phyloP scores from a whole-genome alignment of 2,329 filamentous ascomycete species.

The Trichoderma sp. region DNA sequence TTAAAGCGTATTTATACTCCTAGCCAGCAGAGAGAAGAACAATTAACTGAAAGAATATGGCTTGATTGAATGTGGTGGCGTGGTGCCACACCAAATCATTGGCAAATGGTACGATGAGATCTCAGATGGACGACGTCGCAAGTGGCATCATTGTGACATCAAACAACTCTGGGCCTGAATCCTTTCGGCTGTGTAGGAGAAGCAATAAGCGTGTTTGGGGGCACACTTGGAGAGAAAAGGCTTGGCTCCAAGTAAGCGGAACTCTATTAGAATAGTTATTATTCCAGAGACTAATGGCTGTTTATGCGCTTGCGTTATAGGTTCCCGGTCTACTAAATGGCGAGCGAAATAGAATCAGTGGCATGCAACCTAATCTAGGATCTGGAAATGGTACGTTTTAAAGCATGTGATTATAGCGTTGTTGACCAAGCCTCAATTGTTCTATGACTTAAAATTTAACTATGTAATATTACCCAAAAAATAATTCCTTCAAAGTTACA shows the following conservation, averaged over 20 bases:
- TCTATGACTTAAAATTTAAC: background rate
- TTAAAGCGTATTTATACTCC: background rate
- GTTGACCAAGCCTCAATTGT: background rate
- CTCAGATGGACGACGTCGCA: background rate
- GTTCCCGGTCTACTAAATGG: background rate
- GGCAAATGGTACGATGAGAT: background rate
- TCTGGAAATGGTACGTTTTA: background rate
- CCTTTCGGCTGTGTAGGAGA: background rate
- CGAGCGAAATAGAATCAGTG: background rate
- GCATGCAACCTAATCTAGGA: background rate
- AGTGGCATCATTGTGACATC: constrained; percentile 21
- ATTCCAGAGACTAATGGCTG: background rate
- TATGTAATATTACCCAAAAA: background rate
- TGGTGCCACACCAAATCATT: background rate
- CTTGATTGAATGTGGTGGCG: background rate
- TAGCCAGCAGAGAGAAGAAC: background rate
- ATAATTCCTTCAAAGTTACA: background rate
- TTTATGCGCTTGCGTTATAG: background rate
- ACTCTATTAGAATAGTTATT: background rate
- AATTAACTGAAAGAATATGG: background rate
- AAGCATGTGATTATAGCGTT: background rate
- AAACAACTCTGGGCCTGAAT: background rate
- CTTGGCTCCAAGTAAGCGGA: background rate
- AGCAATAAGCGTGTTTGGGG: background rate
- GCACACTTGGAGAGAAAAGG: background rate